Percentiles rank a stretch among this genome's conserved stretches.
Evolutionary conservation across 1,284 basidiomycete species (phyloP).

Genomic region (Sanguinoderma infundibulare): DNA sequence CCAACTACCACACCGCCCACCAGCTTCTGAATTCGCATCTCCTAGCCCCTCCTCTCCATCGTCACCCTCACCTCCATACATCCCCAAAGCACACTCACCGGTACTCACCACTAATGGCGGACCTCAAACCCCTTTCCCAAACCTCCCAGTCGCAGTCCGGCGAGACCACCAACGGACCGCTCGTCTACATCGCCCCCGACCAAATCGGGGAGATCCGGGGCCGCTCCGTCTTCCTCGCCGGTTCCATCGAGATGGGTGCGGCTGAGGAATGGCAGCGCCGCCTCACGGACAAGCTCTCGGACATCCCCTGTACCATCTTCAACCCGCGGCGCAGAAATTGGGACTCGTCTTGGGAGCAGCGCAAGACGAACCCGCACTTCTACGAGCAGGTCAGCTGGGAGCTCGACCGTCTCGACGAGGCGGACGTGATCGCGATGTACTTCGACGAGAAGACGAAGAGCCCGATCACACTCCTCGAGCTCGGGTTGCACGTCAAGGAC

Average conservation of each 20-base stretch:
- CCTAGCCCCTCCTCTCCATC: too few species aligned
- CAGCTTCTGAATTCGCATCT: too few species aligned
- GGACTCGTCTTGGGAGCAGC: conserved; percentile 3
- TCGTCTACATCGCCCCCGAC: not conserved
- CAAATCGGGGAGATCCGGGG: not conserved
- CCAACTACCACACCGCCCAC: too few species aligned
- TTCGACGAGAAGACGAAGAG: conserved; percentile 1
- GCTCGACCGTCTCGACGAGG: conserved; percentile 2
- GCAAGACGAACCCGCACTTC: conserved; percentile 2
- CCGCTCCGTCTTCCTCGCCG: conserved; percentile 12
- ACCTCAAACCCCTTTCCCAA: too few species aligned
- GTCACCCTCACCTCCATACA: too few species aligned
- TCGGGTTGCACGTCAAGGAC: conserved; percentile 2
- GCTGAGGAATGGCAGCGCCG: conserved; percentile 4
- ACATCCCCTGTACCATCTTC: conserved; percentile 7
- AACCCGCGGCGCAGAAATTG: conserved; percentile 10
- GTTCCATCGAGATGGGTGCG: conserved; percentile 5
- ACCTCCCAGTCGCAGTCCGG: not conserved
- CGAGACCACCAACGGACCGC: not conserved
- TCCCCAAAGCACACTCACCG: too few species aligned
- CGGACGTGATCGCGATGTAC: conserved; percentile 11
- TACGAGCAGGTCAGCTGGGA: conserved; percentile 10
- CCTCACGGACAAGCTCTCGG: not conserved
- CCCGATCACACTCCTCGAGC: conserved; percentile 13
- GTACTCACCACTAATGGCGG: too few species aligned